Percentiles rank a stretch among this genome's conserved stretches.
Conservation (phyloP, 495 filamentous ascomycete species). For the Aspergillus cavernicola region DNA sequence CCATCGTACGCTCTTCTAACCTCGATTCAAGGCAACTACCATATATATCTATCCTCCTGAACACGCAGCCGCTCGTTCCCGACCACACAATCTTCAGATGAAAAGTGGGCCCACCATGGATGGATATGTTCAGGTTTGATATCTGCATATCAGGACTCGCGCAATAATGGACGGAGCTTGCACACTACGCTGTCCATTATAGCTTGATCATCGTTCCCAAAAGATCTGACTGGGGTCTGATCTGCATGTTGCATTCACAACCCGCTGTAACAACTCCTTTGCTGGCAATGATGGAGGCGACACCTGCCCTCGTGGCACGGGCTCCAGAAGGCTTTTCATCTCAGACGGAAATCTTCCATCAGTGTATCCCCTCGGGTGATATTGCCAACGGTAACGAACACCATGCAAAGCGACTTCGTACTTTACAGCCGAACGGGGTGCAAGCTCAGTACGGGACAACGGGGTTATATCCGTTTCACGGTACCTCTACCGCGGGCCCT, state of each 20-base stretch:
- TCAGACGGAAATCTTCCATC: constrained; percentile 10
- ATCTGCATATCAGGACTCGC: not conserved
- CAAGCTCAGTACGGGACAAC: not conserved
- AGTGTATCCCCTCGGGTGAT: constrained; percentile 5
- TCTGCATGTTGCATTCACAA: not conserved
- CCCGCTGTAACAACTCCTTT: not conserved
- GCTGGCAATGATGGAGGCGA: constrained; percentile 7
- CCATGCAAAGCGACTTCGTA: not conserved
- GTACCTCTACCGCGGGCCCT: not conserved
- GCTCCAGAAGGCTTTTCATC: constrained; percentile 12
- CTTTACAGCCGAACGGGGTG: not conserved
- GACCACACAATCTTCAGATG: constrained; percentile 10
- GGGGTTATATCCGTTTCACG: not conserved
- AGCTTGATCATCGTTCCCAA: not conserved
- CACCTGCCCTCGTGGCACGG: constrained; percentile 13
- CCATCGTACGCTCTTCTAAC: no score
- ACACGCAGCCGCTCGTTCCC: constrained; percentile 13
- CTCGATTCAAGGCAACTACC: not conserved
- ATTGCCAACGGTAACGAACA: constrained; percentile 1
- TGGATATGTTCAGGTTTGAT: constrained; percentile 16
- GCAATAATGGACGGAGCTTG: constrained; percentile 8
- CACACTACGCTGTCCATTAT: not conserved
- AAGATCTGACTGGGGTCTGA: not conserved
- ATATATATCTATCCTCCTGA: constrained; percentile 13
- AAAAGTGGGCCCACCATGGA: constrained; percentile 24